Evolutionary conservation across 139 green algal species (phyloP).

Genomic region (Astrephomene gubernaculifera): DNA sequence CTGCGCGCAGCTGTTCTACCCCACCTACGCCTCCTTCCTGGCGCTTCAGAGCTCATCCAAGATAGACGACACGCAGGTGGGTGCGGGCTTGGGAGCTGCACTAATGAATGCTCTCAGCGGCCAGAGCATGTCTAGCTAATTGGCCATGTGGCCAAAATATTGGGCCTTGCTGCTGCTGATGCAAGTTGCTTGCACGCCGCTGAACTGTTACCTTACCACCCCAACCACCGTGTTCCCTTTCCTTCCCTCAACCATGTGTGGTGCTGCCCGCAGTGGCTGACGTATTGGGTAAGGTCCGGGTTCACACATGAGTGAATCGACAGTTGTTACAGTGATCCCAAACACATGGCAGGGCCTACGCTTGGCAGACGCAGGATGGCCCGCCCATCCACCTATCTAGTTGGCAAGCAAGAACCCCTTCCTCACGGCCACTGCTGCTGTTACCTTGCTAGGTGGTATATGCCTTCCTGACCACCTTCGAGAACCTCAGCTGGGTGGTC

Average conservation of each 20-base stretch:
- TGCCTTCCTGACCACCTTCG: constrained; percentile 1
- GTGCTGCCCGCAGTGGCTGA: constrained; percentile 40
- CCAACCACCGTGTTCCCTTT: background rate
- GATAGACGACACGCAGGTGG: constrained; percentile 27
- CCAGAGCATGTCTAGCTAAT: too few species aligned
- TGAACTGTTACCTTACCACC: background rate
- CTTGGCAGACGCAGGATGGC: background rate
- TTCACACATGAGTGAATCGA: background rate
- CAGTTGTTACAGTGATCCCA: background rate
- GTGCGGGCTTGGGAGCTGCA: too few species aligned
- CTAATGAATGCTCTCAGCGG: too few species aligned
- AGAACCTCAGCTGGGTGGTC: background rate
- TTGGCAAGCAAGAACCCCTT: background rate
- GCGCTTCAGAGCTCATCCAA: constrained; percentile 17
- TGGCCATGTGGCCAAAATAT: too few species aligned
- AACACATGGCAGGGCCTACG: background rate
- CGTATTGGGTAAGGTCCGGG: constrained; percentile 26
- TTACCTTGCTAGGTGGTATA: constrained; percentile 4
- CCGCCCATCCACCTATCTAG: background rate
- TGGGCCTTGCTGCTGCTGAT: too few species aligned
- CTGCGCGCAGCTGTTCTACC: constrained; percentile 4
- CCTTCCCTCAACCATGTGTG: background rate
- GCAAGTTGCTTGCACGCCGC: background rate
- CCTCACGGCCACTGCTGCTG: background rate
- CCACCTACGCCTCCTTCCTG: constrained; percentile 17